phyloP scores from a whole-genome alignment of 352 stramenopile species.

The Phytophthora meadii region DNA sequence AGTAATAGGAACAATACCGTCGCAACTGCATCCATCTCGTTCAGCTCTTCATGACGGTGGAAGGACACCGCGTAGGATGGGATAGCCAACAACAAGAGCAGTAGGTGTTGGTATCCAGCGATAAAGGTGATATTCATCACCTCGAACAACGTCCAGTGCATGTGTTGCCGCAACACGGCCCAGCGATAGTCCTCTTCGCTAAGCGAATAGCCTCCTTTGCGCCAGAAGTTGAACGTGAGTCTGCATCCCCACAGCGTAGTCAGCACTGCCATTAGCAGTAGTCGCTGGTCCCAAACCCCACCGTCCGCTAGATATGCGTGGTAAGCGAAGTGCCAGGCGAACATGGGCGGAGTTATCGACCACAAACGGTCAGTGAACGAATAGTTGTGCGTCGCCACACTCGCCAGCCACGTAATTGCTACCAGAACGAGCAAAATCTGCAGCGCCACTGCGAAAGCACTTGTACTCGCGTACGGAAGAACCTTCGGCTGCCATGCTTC shows the following conservation, averaged over 20 bases:
- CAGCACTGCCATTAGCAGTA: constrained; percentile 83
- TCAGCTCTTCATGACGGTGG: constrained; percentile 55
- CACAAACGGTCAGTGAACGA: constrained; percentile 94
- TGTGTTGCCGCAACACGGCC: constrained; percentile 77
- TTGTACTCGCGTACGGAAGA: constrained; percentile 47
- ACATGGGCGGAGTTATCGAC: constrained; percentile 90
- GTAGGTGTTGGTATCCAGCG: constrained; percentile 87
- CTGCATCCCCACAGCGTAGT: constrained; percentile 88
- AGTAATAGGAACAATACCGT: constrained; percentile 71
- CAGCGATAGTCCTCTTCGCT: constrained; percentile 94
- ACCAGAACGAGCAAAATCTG: constrained; percentile 54
- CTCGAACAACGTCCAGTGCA: constrained; percentile 88
- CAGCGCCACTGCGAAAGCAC: constrained; percentile 50
- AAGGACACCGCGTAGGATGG: constrained; percentile 77
- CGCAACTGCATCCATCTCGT: constrained; percentile 66
- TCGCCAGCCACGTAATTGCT: constrained; percentile 64
- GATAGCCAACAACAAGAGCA: constrained; percentile 82
- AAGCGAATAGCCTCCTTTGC: constrained; percentile 91
- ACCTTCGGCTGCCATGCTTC: constrained; percentile 45
- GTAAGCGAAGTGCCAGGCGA: constrained; percentile 83
- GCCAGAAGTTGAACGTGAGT: constrained; percentile 93
- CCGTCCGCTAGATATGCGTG: constrained; percentile 67
- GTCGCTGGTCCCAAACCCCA: constrained; percentile 55
- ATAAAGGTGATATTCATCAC: constrained; percentile 94
- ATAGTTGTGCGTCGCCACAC: constrained; percentile 87